Conservation (phyloP, 352 stramenopile genomes). For the Phytophthora melonis region DNA sequence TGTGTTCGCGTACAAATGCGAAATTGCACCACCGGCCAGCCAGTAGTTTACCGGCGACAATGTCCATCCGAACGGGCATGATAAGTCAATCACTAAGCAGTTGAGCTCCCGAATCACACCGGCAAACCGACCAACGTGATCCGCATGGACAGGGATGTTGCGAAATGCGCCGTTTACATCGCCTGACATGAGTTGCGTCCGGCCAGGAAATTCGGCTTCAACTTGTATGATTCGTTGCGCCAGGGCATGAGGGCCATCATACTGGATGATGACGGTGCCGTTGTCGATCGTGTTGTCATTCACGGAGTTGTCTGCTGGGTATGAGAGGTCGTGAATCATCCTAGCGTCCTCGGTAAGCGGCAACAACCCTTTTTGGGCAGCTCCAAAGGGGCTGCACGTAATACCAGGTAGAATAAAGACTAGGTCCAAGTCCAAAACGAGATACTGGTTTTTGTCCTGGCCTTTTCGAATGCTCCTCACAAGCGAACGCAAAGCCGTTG, state of each 20-base stretch:
- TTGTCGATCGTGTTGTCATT: conserved; percentile 24
- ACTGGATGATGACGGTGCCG: conserved; percentile 2
- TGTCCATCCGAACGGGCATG: conserved; percentile 20
- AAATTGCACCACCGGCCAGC: conserved; percentile 10
- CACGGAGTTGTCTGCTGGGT: background rate
- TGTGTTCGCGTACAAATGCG: no score
- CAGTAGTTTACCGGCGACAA: conserved; percentile 17
- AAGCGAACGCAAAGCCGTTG: background rate
- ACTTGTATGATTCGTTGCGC: conserved; percentile 23
- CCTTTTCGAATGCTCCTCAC: background rate
- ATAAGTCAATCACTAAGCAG: conserved; percentile 18
- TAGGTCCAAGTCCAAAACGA: background rate
- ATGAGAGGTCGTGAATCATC: background rate
- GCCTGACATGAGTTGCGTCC: conserved; percentile 15
- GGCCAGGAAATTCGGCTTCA: conserved; percentile 21
- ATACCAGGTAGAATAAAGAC: background rate
- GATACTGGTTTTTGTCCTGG: background rate
- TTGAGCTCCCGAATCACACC: conserved; percentile 11
- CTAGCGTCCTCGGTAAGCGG: background rate
- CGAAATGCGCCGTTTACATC: conserved; percentile 19
- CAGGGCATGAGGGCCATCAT: no score
- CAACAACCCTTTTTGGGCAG: background rate
- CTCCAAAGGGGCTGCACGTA: background rate
- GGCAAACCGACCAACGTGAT: conserved; percentile 23
- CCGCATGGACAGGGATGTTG: conserved; percentile 9